Base-by-base conservation (phyloP, 2,329 filamentous ascomycete genomes). In the Rutstroemia sp. region DNA sequence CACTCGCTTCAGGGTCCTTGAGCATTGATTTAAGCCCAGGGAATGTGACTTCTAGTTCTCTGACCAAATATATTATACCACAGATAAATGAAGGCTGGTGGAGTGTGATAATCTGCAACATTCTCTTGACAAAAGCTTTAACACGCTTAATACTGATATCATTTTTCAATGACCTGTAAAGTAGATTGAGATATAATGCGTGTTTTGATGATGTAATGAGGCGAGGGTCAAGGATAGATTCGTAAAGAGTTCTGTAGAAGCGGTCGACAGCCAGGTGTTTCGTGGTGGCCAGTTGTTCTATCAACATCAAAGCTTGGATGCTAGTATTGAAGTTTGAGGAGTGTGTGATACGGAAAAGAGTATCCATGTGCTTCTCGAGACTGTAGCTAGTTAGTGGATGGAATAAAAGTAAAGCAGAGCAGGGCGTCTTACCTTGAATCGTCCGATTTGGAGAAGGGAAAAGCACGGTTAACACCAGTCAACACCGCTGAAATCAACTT, bases 251-350 rank as follows among this genome's bases (percentile, higher is more conserved):
- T 51, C 91, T 82, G 75, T 97, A 99, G 75, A 96, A 99, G 59
- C 94, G 83, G 67, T 99, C 94, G 12, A 87, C 86, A 4, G 87
- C 86, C 54, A 92, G 78, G 65, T 92, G 87, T 69, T 94, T 90
- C 3, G 86, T 82, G 1, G 84, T 78, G 0, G 91, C 89, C 27
- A 99, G 81, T 70, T 97, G 94, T 70, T 97, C 94, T 63, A 99
- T 95, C 48, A 99, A 77, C 74, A 96, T 87, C 62, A 99, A 80
- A 37, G 94, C 92, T 72, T 99, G 94, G 39, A 99, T 89, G 69
- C 91, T 94, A 0, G 94, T 99, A 74, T 97, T 99, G 80, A 99
- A 97, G 72, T 99, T 99, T 56, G 92, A 90, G 0, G 92, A 97
- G 73, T 99, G 94, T 0, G 94, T 95, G 66, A 99, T 94, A 65